Conservation (phyloP, 345 rosid genomes). For the Viola odorata region DNA sequence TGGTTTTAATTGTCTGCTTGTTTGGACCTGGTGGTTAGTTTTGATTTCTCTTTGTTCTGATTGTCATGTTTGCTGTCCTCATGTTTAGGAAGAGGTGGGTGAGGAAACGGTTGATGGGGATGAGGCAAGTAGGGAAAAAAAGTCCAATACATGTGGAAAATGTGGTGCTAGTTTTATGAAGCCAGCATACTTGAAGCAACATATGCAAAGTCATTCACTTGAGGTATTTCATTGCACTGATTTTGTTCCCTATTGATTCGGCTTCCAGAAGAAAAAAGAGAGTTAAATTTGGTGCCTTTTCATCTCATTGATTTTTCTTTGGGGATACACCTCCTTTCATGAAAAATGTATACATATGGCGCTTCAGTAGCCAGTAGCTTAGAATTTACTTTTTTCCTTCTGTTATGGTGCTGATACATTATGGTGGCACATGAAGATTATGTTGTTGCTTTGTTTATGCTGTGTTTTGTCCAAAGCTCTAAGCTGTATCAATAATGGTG, state of each 20-base stretch:
- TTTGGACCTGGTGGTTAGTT: background rate
- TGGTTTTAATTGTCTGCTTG: background rate
- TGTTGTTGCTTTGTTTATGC: no score
- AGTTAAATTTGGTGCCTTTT: background rate
- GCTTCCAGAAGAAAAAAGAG: background rate
- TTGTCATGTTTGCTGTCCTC: background rate
- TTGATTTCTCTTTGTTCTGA: background rate
- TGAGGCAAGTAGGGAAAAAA: conserved; percentile 16
- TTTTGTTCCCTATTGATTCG: background rate
- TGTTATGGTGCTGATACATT: background rate
- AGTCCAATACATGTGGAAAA: conserved; percentile 40
- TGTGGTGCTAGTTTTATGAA: conserved; percentile 75
- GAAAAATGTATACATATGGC: background rate
- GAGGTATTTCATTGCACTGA: conserved; percentile 41
- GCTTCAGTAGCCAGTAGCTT: background rate
- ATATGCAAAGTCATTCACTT: conserved; percentile 70
- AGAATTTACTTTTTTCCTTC: background rate
- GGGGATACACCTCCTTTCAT: background rate
- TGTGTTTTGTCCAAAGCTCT: no score
- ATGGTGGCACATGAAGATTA: no score
- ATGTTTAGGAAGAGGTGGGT: conserved; percentile 11
- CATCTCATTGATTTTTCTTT: background rate
- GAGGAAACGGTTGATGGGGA: conserved; percentile 24
- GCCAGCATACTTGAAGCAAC: conserved; percentile 78
- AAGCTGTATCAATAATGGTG: no score